Percentiles rank a stretch among this genome's conserved stretches.
phyloP scores from a whole-genome alignment of 2,329 filamentous ascomycete species.

The Cordyceps javanica region DNA sequence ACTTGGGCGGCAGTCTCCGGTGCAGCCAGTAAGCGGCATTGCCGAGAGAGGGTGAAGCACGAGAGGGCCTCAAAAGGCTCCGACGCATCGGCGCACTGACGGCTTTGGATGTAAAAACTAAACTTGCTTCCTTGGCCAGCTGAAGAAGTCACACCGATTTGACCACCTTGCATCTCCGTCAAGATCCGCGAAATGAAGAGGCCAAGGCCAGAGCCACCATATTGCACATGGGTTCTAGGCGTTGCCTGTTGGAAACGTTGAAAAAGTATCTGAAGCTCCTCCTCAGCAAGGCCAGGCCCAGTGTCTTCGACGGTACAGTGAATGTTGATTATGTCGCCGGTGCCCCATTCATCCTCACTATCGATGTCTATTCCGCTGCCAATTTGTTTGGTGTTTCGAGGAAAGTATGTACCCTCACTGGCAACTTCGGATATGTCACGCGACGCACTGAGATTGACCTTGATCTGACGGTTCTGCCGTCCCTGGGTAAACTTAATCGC shows the following conservation, averaged over 20 bases:
- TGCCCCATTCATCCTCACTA: conserved; percentile 60
- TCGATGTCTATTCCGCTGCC: conserved; percentile 35
- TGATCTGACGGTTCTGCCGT: conserved; percentile 53
- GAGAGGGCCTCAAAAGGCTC: conserved; percentile 31
- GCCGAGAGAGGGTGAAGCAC: conserved; percentile 22
- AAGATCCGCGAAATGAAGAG: conserved; percentile 72
- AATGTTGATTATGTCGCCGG: conserved; percentile 64
- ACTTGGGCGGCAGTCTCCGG: background rate
- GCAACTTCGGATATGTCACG: conserved; percentile 39
- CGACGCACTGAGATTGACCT: conserved; percentile 60
- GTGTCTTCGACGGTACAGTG: conserved; percentile 69
- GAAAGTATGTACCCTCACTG: conserved; percentile 40
- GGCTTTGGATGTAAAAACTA: conserved; percentile 68
- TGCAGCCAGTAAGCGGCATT: conserved; percentile 12
- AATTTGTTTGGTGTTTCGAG: conserved; percentile 34
- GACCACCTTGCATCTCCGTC: conserved; percentile 70
- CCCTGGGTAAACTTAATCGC: conserved; percentile 61
- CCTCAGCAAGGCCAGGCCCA: conserved; percentile 57
- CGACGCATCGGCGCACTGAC: conserved; percentile 42
- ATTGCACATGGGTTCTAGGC: conserved; percentile 64
- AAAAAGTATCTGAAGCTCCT: conserved; percentile 62
- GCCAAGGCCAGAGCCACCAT: conserved; percentile 63
- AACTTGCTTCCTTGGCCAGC: conserved; percentile 67
- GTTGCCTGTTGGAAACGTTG: conserved; percentile 63
- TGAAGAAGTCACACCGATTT: conserved; percentile 65